A percentile compares a stretch with the other conserved stretches of the same genome.
phyloP scores from a whole-genome alignment of 768 basidiomycete species.

The Serendipita indica region DNA sequence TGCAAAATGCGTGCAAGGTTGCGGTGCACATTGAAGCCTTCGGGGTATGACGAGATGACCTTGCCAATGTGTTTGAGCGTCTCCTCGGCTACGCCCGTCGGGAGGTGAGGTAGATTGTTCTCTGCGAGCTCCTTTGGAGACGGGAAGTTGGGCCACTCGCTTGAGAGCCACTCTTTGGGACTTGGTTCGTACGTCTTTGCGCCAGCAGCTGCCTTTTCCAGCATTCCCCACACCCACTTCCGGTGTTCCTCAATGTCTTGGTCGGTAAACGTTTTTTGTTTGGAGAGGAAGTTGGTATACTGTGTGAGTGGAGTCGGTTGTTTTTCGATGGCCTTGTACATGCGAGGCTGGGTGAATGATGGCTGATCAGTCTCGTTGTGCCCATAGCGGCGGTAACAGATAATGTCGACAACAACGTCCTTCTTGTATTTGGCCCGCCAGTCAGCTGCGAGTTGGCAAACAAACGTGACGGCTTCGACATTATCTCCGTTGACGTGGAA shows the following conservation, averaged over 20 bases:
- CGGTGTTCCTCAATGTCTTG: conserved; percentile 96
- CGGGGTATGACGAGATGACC: conserved; percentile 72
- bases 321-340: conserved; percentile 94
- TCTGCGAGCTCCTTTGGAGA: conserved; percentile 92
- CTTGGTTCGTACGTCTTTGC: conserved; percentile 93
- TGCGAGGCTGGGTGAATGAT: conserved; percentile 93
- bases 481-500: conserved; percentile 99
- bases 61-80: conserved; percentile 74
- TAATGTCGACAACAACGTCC: conserved; percentile 96
- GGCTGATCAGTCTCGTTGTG: conserved; percentile 99
- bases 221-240: conserved; percentile 99
- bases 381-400: conserved; percentile 97
- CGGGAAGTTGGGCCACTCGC: conserved; percentile 97
- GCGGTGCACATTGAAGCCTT: conserved; percentile 73
- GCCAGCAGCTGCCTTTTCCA: conserved; percentile 88
- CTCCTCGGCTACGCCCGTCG: conserved; percentile 67
- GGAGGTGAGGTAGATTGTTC: conserved; percentile 74
- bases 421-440: conserved; percentile 97
- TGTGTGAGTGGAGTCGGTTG: conserved; percentile 84
- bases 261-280: conserved; percentile 86
- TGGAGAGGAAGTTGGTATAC: conserved; percentile 82
- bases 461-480: conserved; percentile 94
- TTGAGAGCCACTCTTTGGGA: conserved; percentile 92
- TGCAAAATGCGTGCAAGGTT: conserved; percentile 88
- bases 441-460: conserved; percentile 94